These are phyloP conservation scores for Termitomyces sp. DNA, from an alignment of 768 basidiomycete species.

Conservation along the genomic window DNA sequence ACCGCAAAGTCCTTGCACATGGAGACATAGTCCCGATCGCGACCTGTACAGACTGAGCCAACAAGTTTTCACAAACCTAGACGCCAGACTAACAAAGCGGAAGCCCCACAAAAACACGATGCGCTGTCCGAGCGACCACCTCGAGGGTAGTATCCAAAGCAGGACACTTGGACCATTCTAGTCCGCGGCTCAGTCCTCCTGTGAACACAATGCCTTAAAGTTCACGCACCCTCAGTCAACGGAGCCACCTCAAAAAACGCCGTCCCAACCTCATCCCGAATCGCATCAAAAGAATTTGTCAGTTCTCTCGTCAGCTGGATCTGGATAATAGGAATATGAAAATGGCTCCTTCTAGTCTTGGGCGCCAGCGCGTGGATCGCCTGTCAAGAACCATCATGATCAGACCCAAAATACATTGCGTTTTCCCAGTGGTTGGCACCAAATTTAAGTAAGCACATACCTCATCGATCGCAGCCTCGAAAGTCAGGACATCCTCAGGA, in stretches of 20 bases:
- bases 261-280: slow-evolving; percentile 7
- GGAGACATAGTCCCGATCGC: slow-evolving; percentile 14
- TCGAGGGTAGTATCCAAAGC: slow-evolving; percentile 13
- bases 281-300: slow-evolving; percentile 1
- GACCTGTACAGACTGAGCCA: too few species aligned
- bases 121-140: slow-evolving; percentile 18
- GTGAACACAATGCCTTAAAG: neutral
- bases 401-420: neutral
- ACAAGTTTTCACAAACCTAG: too few species aligned
- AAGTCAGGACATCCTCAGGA: slow-evolving; percentile 24
- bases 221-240: neutral
- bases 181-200: neutral
- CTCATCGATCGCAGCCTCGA: slow-evolving; percentile 21
- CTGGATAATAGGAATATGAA: slow-evolving; percentile 16
- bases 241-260: slow-evolving; percentile 1
- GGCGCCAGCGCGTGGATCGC: slow-evolving; percentile 12
- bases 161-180: slow-evolving; percentile 6
- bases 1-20: slow-evolving; percentile 15
- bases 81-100: slow-evolving; percentile 18
- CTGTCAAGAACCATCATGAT: neutral
- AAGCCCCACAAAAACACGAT: slow-evolving; percentile 22
- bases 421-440: neutral
- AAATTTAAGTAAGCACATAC: too few species aligned
- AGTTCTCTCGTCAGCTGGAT: slow-evolving; percentile 13
- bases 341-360: slow-evolving; percentile 10